phyloP scores from a whole-genome alignment of 805 yeast species.

The Ogataea siamensis region DNA sequence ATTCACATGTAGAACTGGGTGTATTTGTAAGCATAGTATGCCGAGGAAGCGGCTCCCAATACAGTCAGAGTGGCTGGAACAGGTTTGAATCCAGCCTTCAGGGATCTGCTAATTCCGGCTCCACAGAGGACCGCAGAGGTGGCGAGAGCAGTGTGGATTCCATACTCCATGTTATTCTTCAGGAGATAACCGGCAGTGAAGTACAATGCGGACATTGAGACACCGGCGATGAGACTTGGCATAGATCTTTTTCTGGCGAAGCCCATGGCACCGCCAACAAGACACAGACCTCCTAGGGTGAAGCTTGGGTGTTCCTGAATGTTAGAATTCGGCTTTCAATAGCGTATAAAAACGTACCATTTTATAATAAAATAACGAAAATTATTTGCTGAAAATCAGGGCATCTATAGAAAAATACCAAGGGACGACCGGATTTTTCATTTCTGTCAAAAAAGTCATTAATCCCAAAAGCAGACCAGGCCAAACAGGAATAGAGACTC shows the following conservation, averaged over 20 bases:
- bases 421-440: too few species aligned
- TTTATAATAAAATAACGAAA: slow-evolving; percentile 1
- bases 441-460: too few species aligned
- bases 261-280: slow-evolving; percentile 35
- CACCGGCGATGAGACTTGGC: slow-evolving; percentile 81
- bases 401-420: too few species aligned
- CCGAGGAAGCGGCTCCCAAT: slow-evolving; percentile 61
- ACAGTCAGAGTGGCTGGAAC: slow-evolving; percentile 66
- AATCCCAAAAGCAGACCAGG: too few species aligned
- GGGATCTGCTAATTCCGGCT: slow-evolving; percentile 66
- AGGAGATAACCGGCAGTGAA: slow-evolving; percentile 76
- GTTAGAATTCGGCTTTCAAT: neutral
- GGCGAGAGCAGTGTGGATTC: slow-evolving; percentile 76
- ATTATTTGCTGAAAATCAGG: neutral
- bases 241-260: slow-evolving; percentile 60
- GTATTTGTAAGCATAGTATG: slow-evolving; percentile 74
- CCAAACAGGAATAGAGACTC: too few species aligned
- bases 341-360: slow-evolving; percentile 10
- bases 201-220: slow-evolving; percentile 54
- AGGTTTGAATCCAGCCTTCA: slow-evolving; percentile 59
- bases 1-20: slow-evolving; percentile 54
- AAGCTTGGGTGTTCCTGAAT: slow-evolving; percentile 31
- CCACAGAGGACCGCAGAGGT: slow-evolving; percentile 63
- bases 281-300: slow-evolving; percentile 29
- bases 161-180: slow-evolving; percentile 70